These are phyloP conservation scores for Hymenochaete sp. DNA, from an alignment of 1,284 basidiomycete species.

Conservation along the genomic window DNA sequence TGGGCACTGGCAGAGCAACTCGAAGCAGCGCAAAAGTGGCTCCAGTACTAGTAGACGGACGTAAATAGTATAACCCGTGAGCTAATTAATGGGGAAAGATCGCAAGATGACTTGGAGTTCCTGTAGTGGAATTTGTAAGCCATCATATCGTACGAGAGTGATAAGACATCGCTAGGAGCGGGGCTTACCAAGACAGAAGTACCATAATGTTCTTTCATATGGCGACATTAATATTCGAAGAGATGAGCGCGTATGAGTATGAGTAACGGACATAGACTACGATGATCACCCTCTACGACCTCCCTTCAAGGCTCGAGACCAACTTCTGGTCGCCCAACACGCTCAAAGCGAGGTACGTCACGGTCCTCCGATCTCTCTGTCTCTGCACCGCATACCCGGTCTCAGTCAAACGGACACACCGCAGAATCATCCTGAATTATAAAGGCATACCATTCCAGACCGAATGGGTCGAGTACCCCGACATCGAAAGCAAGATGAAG, in stretches of 20 bases:
- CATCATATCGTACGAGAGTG: too few relatives aligned
- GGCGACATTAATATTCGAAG: too few relatives aligned
- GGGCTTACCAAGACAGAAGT: too few relatives aligned
- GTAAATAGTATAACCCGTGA: background rate
- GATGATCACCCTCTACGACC: constrained; percentile 15
- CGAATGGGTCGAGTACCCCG: constrained; percentile 20
- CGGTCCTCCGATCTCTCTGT: background rate
- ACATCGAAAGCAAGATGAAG: constrained; percentile 19
- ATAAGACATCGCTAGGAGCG: too few relatives aligned
- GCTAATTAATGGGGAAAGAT: too few relatives aligned
- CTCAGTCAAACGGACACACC: background rate
- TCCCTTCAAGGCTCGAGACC: constrained; percentile 11
- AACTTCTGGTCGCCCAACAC: constrained; percentile 19
- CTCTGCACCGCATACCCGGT: too few relatives aligned
- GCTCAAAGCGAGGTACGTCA: constrained; percentile 16
- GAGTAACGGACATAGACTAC: too few relatives aligned
- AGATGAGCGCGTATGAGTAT: too few relatives aligned
- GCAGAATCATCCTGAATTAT: constrained; percentile 11
- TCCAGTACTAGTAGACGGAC: background rate
- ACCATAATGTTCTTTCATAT: too few relatives aligned
- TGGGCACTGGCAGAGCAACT: too few relatives aligned
- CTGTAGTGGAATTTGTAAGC: too few relatives aligned
- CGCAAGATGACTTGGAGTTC: too few relatives aligned
- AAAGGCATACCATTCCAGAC: constrained; percentile 18
- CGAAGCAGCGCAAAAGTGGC: background rate